Conservation (phyloP, 1,284 basidiomycete species). For the Rhodofomes roseus region DNA sequence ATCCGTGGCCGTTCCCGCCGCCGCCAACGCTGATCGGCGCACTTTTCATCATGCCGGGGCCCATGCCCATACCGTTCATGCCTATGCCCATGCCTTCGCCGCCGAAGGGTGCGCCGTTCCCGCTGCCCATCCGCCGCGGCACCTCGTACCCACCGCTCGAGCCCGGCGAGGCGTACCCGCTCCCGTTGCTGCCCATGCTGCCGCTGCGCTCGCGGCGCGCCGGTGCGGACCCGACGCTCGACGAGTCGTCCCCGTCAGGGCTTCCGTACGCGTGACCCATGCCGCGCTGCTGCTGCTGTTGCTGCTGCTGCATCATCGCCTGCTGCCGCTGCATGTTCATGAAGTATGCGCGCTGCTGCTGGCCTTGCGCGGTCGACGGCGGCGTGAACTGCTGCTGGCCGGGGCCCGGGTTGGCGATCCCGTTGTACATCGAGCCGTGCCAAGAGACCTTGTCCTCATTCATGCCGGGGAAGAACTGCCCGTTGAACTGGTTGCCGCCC, state of each 20-base stretch:
- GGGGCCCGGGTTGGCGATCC: constrained; percentile 26
- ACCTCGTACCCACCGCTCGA: constrained; percentile 33
- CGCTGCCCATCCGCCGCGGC: constrained; percentile 24
- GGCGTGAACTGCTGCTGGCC: constrained; percentile 30
- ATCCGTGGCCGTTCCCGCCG: constrained; percentile 34
- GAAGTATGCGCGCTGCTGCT: constrained; percentile 9
- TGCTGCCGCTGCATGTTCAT: constrained; percentile 15
- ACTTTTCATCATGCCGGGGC: constrained; percentile 33
- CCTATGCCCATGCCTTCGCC: constrained; percentile 21
- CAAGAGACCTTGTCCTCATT: constrained; percentile 21
- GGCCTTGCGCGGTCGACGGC: constrained; percentile 29
- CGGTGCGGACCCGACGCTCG: constrained; percentile 34
- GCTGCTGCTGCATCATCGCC: constrained; percentile 16
- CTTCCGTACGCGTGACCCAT: constrained; percentile 26
- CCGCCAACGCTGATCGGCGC: constrained; percentile 33
- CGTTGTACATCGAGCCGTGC: constrained; percentile 26
- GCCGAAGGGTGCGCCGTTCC: constrained; percentile 12
- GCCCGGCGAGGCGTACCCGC: constrained; percentile 30
- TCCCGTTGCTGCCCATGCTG: constrained; percentile 35
- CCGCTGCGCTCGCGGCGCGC: constrained; percentile 34
- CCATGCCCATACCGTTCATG: constrained; percentile 17
- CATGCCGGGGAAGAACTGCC: constrained; percentile 20
- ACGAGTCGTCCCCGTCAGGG: constrained; percentile 39
- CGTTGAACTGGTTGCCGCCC: constrained; percentile 19
- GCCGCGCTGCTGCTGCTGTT: constrained; percentile 20